Percentiles rank a stretch among this genome's conserved stretches.
phyloP scores from a whole-genome alignment of 768 basidiomycete genomes.

The Serendipita sp. region DNA sequence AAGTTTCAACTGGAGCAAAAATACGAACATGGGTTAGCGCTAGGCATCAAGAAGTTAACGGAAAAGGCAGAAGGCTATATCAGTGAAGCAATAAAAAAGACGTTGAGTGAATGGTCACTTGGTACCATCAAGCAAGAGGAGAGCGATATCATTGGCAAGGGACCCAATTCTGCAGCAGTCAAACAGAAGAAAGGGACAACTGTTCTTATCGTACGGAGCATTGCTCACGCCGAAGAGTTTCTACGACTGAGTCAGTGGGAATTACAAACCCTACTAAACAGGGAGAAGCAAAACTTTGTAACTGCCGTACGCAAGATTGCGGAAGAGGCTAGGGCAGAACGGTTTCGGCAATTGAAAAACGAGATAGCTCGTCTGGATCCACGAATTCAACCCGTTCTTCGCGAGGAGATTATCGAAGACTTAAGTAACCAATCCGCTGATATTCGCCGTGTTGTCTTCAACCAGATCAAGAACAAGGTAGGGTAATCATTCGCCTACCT shows the following conservation, averaged over 20 bases:
- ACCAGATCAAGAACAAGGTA: constrained; percentile 2
- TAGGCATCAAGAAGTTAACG: not conserved
- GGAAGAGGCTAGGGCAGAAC: not conserved
- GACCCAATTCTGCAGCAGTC: not conserved
- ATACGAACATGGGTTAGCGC: not conserved
- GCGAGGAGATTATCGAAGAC: not conserved
- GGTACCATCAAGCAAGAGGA: not conserved
- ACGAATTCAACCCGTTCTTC: not conserved
- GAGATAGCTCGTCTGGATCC: not conserved
- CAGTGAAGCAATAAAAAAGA: not conserved
- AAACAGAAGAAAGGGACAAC: not conserved
- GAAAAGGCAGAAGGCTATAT: not conserved
- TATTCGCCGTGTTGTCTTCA: not conserved
- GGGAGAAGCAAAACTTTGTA: not conserved
- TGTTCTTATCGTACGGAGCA: not conserved
- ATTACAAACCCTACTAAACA: not conserved
- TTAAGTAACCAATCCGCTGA: not conserved
- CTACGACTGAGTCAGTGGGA: not conserved
- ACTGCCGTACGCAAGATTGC: not conserved
- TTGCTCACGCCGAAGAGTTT: not conserved
- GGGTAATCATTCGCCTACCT: not conserved
- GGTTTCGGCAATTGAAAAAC: not conserved
- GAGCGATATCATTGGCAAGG: not conserved
- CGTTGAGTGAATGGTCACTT: not conserved
- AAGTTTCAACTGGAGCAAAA: not conserved